Conservation (phyloP, 2,329 filamentous ascomycete genomes). For the Aciculosporium take region DNA sequence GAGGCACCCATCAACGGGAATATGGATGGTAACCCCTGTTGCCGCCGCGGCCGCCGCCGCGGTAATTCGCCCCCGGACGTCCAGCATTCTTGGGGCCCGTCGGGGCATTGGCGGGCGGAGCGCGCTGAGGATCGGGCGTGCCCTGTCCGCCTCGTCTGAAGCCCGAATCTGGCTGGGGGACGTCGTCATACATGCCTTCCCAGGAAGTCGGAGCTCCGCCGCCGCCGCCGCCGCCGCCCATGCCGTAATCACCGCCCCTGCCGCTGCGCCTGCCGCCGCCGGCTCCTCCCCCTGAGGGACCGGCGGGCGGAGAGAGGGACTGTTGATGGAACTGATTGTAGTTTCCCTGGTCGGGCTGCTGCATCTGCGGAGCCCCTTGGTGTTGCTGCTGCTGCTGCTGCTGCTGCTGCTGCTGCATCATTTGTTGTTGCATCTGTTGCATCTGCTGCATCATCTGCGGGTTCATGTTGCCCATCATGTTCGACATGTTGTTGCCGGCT, state of each 20-base stretch:
- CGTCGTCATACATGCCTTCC: conserved; percentile 98
- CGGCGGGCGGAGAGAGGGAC: conserved; percentile 21
- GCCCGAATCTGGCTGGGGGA: conserved; percentile 60
- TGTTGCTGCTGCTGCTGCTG: conserved; percentile 26
- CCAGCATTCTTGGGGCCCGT: conserved; percentile 95
- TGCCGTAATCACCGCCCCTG: conserved; percentile 13
- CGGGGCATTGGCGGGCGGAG: conserved; percentile 49
- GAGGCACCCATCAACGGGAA: conserved; percentile 19
- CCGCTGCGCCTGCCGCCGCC: conserved; percentile 13
- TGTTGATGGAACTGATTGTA: conserved; percentile 31
- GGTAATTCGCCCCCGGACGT: conserved; percentile 81
- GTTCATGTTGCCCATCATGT: conserved; percentile 30
- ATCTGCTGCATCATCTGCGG: conserved; percentile 47
- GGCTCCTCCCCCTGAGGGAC: conserved; percentile 6
- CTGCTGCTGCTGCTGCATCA: conserved; percentile 34
- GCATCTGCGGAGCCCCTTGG: conserved; percentile 11
- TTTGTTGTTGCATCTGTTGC: conserved; percentile 30
- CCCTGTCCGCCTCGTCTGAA: conserved; percentile 27
- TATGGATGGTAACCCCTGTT: conserved; percentile 73
- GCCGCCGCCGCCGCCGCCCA: conserved; percentile 23
- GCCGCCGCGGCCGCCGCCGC: conserved; percentile 69
- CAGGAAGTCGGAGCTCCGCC: conserved; percentile 65
- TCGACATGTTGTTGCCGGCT: conserved; percentile 19
- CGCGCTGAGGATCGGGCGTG: conserved; percentile 29
- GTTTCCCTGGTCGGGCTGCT: conserved; percentile 5